phyloP scores from a whole-genome alignment of 345 rosid genomes.

The Populus davidiana region DNA sequence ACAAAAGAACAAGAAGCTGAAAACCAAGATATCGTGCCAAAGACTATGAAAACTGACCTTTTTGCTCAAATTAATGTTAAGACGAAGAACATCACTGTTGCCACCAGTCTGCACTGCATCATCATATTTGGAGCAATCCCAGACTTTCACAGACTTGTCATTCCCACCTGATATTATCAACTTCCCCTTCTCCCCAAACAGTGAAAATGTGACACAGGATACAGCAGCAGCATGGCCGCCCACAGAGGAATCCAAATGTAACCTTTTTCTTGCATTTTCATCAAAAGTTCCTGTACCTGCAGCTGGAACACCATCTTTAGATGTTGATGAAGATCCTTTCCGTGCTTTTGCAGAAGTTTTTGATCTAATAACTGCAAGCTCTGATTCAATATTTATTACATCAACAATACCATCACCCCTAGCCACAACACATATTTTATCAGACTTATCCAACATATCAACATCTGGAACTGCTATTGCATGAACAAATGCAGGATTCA shows the following conservation, averaged over 20 bases:
- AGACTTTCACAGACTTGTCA: conserved; percentile 74
- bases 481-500: conserved; percentile 92
- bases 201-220: conserved; percentile 71
- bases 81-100: conserved; percentile 39
- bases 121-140: conserved; percentile 59
- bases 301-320: conserved; percentile 24
- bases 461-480: conserved; percentile 70
- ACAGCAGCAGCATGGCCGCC: conserved; percentile 91
- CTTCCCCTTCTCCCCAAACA: conserved; percentile 69
- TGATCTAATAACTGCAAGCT: conserved; percentile 41
- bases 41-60: conserved; percentile 43
- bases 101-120: conserved; percentile 33
- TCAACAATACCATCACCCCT: conserved; percentile 79
- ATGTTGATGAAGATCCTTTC: conserved; percentile 55
- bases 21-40: not conserved
- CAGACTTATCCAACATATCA: conserved; percentile 67
- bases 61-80: conserved; percentile 55
- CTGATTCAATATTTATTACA: conserved; percentile 65
- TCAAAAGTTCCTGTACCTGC: conserved; percentile 18
- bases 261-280: conserved; percentile 38
- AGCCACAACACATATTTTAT: conserved; percentile 65
- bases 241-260: conserved; percentile 70
- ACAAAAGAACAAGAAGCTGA: not conserved
- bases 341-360: conserved; percentile 37
- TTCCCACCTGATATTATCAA: conserved; percentile 82